phyloP scores from a whole-genome alignment of 2,329 filamentous ascomycete genomes.

The Ophiostoma himal-ulmi region DNA sequence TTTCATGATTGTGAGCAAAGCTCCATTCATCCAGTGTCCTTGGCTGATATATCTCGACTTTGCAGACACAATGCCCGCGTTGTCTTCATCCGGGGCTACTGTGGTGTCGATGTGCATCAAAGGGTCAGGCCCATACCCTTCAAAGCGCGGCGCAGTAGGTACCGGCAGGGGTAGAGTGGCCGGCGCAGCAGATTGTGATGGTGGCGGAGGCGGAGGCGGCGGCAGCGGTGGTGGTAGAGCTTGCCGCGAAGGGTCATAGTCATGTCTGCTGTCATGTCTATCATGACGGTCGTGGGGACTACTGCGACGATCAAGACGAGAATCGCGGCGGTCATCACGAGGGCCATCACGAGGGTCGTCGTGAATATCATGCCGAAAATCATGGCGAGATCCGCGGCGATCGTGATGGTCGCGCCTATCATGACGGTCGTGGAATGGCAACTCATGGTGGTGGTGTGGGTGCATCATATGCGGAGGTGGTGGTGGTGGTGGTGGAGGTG shows the following conservation, averaged over 20 bases:
- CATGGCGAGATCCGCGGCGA: not conserved
- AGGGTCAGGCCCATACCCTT: conserved; percentile 1
- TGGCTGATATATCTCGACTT: conserved; percentile 53
- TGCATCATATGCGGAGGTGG: conserved; percentile 19
- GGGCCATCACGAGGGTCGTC: conserved; percentile 8
- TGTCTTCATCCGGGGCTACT: conserved; percentile 9
- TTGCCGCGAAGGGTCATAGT: not conserved
- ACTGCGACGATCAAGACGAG: not conserved
- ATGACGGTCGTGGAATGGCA: conserved; percentile 14
- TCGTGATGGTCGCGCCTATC: not conserved
- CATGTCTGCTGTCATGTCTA: not conserved
- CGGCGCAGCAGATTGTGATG: not conserved
- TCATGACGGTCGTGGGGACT: not conserved
- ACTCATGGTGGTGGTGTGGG: conserved; percentile 16
- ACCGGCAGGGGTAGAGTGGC: conserved; percentile 7
- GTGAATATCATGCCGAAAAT: conserved; percentile 10
- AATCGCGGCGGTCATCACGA: conserved; percentile 7
- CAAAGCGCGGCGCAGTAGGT: conserved; percentile 14
- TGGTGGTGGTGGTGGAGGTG: conserved; percentile 16
- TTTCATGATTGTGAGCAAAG: conserved; percentile 28
- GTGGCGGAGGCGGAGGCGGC: conserved; percentile 8
- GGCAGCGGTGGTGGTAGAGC: conserved; percentile 13
- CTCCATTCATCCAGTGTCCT: conserved; percentile 49
- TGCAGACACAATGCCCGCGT: conserved; percentile 13
- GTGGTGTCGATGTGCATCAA: conserved; percentile 4